A percentile compares a stretch with the other conserved stretches of the same genome.
Conservation (phyloP, 208 protist species). For the Leishmania guyanensis region DNA sequence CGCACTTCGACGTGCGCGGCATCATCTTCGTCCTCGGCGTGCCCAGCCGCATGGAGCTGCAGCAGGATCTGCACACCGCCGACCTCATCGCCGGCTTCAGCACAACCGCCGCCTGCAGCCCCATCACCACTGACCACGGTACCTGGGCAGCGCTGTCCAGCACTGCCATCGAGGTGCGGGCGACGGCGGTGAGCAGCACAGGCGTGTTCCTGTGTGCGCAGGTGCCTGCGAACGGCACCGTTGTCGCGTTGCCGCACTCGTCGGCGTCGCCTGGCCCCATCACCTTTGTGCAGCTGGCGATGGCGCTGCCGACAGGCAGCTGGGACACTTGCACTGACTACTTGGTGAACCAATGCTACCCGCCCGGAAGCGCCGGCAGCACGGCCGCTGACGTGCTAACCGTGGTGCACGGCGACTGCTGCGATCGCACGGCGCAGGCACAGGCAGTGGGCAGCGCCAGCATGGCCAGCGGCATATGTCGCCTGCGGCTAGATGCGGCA, state of each 20-base stretch:
- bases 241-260: slow-evolving; percentile 34
- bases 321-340: slow-evolving; percentile 34
- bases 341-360: slow-evolving; percentile 32
- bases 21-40: slow-evolving; percentile 43
- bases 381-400: slow-evolving; percentile 15
- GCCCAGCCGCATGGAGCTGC: slow-evolving; percentile 36
- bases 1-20: slow-evolving; percentile 47
- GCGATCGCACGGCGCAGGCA: slow-evolving; percentile 28
- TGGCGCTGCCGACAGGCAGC: slow-evolving; percentile 30
- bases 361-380: slow-evolving; percentile 18
- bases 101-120: slow-evolving; percentile 36
- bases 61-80: slow-evolving; percentile 35
- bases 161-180: slow-evolving; percentile 40
- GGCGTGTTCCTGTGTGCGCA: slow-evolving; percentile 53
- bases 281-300: slow-evolving; percentile 27
- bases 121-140: slow-evolving; percentile 35
- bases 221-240: slow-evolving; percentile 41
- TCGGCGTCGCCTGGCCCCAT: slow-evolving; percentile 11
- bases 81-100: slow-evolving; percentile 57
- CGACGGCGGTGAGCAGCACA: slow-evolving; percentile 4
- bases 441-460: slow-evolving; percentile 31
- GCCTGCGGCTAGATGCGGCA: slow-evolving; percentile 28
- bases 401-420: slow-evolving; percentile 58
- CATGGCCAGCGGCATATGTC: slow-evolving; percentile 35
- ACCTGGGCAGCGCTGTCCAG: slow-evolving; percentile 32